Evolutionary conservation across 2,329 filamentous ascomycete genomes (phyloP), one percentile per base, ranked within the genome.

Genomic region (Monosporascus sp.): DNA sequence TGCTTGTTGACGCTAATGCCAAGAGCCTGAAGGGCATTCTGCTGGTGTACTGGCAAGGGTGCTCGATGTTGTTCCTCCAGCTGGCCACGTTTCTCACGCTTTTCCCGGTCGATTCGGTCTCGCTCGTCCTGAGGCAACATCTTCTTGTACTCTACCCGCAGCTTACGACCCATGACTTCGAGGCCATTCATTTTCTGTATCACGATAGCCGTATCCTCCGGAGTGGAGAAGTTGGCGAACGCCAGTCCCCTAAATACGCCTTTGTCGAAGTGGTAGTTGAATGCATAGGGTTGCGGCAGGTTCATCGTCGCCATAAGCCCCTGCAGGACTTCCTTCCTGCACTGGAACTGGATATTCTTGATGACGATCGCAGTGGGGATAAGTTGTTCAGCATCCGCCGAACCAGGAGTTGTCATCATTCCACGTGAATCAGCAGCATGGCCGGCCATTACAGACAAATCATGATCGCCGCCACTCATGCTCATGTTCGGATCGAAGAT

Each of bases 241-340:
- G 94, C 94, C 49, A 99, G 78, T 6, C 94, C 94, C 53, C 94
- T 82, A 76, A 99, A 99, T 27, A 99, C 92, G 27, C 94, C 94
- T 64, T 96, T 95, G 69, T 99, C 94, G 67, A 99, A 99, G 72
- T 99, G 94, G 67, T 99, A 97, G 77, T 99, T 99, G 79, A 99
- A 99, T 14, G 94, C 94, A 67, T 99, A 99, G 0, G 94, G 94
- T 61, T 97, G 83, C 1, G 94, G 94, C 39, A 99, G 81, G 60
- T 90, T 88, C 80, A 97, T 83, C 20, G 96, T 90, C 8, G 92
- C 89, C 94, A 99, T 99, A 61, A 97, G 81, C 57, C 86, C 84
- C 36, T 96, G 90, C 39, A 99, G 80, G 64, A 93, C 90, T 72
- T 99, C 94, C 74, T 97, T 97, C 71, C 96, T 92, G 53, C 97